Conservation (phyloP, 2,329 filamentous ascomycete genomes). For the Beauveria asiatica region DNA sequence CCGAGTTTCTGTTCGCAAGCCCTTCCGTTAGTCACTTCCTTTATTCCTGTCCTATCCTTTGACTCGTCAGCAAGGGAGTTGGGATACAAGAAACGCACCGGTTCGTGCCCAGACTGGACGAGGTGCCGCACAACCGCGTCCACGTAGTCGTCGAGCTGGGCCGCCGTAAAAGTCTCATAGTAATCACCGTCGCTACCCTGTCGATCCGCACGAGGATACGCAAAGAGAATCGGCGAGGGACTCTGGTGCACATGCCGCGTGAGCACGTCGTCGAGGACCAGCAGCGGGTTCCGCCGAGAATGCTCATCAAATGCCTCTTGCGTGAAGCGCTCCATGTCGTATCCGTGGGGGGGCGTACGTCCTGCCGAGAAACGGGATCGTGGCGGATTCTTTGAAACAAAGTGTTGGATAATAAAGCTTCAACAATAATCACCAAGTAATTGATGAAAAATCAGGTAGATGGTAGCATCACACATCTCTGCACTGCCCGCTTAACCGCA, state of each 20-base stretch:
- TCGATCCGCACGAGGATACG: background rate
- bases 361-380: no score
- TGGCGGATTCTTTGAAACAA: no score
- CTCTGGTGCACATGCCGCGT: background rate
- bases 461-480: no score
- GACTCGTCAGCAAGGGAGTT: background rate
- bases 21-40: background rate
- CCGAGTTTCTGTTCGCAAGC: background rate
- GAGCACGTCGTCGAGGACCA: conserved; percentile 4
- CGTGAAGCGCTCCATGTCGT: background rate
- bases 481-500: no score
- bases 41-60: no score
- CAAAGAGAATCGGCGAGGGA: conserved; percentile 2
- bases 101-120: background rate
- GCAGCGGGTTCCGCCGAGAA: background rate
- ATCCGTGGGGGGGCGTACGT: no score
- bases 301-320: background rate
- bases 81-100: background rate
- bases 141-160: background rate
- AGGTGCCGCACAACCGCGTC: conserved; percentile 1
- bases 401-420: no score
- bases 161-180: background rate
- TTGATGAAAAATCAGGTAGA: no score
- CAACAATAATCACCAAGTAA: no score
- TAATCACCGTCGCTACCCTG: background rate